Conservation (phyloP, 257 asterid species). For the Solanum verrucosum region DNA sequence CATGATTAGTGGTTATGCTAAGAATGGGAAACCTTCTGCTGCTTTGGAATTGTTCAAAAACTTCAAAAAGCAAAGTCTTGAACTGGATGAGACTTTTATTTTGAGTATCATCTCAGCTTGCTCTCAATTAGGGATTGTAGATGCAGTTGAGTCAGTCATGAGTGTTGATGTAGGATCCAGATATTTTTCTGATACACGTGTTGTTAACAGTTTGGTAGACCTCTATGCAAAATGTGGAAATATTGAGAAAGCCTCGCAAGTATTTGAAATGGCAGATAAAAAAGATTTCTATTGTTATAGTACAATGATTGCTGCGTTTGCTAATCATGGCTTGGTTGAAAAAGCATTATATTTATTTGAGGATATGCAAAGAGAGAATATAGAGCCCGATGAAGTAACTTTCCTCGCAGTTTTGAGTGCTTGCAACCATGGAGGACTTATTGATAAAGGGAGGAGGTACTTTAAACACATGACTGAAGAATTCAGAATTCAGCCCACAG, state of each 20-base stretch:
- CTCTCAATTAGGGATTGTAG: slow-evolving; percentile 10
- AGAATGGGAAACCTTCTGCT: neutral
- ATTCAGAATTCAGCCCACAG: slow-evolving; percentile 4
- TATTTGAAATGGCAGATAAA: neutral
- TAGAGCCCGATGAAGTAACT: slow-evolving; percentile 9
- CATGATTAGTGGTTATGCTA: neutral
- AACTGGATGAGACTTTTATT: neutral
- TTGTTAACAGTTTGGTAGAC: slow-evolving; percentile 6
- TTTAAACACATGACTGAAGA: slow-evolving; percentile 5
- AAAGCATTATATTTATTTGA: neutral
- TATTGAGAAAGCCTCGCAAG: neutral
- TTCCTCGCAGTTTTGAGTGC: slow-evolving; percentile 7
- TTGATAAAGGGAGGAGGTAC: neutral
- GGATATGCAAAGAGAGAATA: slow-evolving; percentile 4
- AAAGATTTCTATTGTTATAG: slow-evolving; percentile 11
- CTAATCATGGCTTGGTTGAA: slow-evolving; percentile 2
- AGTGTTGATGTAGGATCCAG: neutral
- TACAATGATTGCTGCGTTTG: slow-evolving; percentile 3
- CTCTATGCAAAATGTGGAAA: slow-evolving; percentile 3
- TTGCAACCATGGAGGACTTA: slow-evolving; percentile 4
- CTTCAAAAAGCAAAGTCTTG: neutral
- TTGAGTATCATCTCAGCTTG: slow-evolving; percentile 8
- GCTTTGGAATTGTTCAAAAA: neutral
- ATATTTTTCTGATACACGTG: neutral
- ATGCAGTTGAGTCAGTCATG: slow-evolving; percentile 4